Evolutionary conservation across 2,329 filamentous ascomycete species (phyloP).

Genomic region (Verticillium alfalfae): DNA sequence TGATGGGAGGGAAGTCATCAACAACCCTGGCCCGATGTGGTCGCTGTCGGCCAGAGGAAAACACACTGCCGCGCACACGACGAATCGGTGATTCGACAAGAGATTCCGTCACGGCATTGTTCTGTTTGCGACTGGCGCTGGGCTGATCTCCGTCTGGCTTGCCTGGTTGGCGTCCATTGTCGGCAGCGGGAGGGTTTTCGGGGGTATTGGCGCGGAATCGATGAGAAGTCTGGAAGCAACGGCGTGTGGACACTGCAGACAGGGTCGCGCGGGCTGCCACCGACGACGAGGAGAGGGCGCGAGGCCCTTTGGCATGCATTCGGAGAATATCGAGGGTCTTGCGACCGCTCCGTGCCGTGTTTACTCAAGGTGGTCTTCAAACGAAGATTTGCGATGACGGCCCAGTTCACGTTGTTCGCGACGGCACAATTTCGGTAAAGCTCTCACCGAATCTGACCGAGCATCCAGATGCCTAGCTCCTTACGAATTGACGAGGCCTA

Average conservation of each 20-base stretch:
- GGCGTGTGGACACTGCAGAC: slow-evolving; percentile 1
- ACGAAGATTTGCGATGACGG: not conserved
- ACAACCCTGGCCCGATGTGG: slow-evolving; percentile 24
- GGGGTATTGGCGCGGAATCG: slow-evolving; percentile 7
- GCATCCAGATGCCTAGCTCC: too few relatives aligned
- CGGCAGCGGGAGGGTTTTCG: slow-evolving; percentile 6
- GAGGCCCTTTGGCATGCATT: slow-evolving; percentile 19
- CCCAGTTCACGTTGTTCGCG: not conserved
- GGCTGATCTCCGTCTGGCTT: slow-evolving; percentile 10
- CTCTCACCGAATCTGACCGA: not conserved
- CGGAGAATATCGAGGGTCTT: slow-evolving; percentile 5
- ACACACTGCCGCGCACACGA: slow-evolving; percentile 7
- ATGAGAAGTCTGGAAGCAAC: slow-evolving; percentile 11
- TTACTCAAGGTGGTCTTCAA: not conserved
- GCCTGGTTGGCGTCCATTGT: slow-evolving; percentile 9
- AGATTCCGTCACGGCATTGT: not conserved
- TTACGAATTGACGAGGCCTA: too few relatives aligned
- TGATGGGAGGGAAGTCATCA: slow-evolving; percentile 42
- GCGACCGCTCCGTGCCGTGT: not conserved
- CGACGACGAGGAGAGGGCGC: slow-evolving; percentile 14
- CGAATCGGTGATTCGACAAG: not conserved
- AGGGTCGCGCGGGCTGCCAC: slow-evolving; percentile 7
- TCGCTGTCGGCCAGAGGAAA: slow-evolving; percentile 22
- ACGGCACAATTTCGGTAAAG: not conserved
- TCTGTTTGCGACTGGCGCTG: slow-evolving; percentile 3